These are phyloP conservation scores for Tricholoma sp. DNA, from an alignment of 768 basidiomycete species.

Conservation along the genomic window DNA sequence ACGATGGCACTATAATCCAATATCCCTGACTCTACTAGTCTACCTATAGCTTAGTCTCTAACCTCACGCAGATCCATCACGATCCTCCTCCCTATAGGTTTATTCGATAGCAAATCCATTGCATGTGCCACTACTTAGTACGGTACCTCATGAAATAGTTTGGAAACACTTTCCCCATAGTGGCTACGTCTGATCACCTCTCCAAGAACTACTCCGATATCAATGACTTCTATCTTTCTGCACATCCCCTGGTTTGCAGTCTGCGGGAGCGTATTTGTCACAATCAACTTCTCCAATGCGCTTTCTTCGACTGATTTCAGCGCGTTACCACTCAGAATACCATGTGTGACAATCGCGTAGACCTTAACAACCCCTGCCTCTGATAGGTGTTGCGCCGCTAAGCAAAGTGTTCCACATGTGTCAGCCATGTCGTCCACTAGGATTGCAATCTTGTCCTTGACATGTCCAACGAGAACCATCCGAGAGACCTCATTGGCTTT, in stretches of 20 bases:
- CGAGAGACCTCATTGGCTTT: constrained; percentile 93
- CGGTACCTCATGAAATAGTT: constrained; percentile 85
- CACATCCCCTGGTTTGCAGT: constrained; percentile 64
- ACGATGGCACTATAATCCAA: constrained; percentile 7
- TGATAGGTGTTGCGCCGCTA: constrained; percentile 83
- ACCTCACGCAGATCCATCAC: constrained; percentile 6
- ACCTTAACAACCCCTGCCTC: constrained; percentile 86
- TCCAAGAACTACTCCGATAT: constrained; percentile 90
- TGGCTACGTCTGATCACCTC: constrained; percentile 95
- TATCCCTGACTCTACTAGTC: constrained; percentile 8
- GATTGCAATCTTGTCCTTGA: constrained; percentile 88
- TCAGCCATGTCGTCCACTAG: constrained; percentile 99
- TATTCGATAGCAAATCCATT: not conserved
- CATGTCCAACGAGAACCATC: constrained; percentile 94
- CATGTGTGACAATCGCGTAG: constrained; percentile 94
- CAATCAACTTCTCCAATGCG: constrained; percentile 87
- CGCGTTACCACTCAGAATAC: constrained; percentile 89
- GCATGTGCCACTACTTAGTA: constrained; percentile 44
- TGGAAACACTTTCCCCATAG: constrained; percentile 93
- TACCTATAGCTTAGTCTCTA: not conserved
- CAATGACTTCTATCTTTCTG: constrained; percentile 85
- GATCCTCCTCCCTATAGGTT: constrained; percentile 9
- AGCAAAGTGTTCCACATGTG: constrained; percentile 89
- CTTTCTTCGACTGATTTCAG: constrained; percentile 67
- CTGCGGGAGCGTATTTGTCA: constrained; percentile 98